phyloP scores from a whole-genome alignment of 192 early-diverging fungal species.

The Backusella tarrabulga region DNA sequence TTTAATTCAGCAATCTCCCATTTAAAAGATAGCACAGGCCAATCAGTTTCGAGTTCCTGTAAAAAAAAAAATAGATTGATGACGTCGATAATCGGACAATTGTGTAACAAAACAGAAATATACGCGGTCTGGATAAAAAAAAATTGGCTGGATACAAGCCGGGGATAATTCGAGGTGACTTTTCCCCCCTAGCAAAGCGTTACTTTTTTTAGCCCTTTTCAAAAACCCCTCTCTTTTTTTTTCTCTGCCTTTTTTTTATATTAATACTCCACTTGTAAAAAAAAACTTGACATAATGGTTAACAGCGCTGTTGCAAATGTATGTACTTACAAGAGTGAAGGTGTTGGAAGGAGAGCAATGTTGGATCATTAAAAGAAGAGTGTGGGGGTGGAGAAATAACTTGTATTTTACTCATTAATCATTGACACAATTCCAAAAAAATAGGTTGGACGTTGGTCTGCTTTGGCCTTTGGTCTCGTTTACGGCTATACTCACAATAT shows the following conservation, averaged over 20 bases:
- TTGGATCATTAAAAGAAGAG: background rate
- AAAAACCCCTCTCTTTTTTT: background rate
- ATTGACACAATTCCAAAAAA: background rate
- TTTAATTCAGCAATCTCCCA: background rate
- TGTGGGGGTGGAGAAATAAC: background rate
- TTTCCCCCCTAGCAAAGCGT: background rate
- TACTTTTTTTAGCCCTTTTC: background rate
- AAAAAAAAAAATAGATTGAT: background rate
- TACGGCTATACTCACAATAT: slow-evolving; percentile 59
- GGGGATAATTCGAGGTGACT: background rate
- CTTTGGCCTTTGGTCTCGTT: slow-evolving; percentile 50
- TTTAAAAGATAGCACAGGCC: background rate
- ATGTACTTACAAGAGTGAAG: background rate
- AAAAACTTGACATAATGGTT: slow-evolving; percentile 14
- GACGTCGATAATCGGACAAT: background rate
- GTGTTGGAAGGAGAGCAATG: background rate
- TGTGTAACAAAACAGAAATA: background rate
- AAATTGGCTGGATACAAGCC: background rate
- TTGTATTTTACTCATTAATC: background rate
- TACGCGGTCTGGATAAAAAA: background rate
- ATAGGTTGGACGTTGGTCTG: slow-evolving; percentile 61
- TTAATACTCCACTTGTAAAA: slow-evolving; percentile 4
- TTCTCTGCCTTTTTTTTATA: slow-evolving; percentile 9
- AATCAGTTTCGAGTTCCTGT: background rate
- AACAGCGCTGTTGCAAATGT: slow-evolving; percentile 18